Conservation (phyloP, 2,329 filamentous ascomycete genomes). For the Ophiocordyceps camponoti-saundersi region DNA sequence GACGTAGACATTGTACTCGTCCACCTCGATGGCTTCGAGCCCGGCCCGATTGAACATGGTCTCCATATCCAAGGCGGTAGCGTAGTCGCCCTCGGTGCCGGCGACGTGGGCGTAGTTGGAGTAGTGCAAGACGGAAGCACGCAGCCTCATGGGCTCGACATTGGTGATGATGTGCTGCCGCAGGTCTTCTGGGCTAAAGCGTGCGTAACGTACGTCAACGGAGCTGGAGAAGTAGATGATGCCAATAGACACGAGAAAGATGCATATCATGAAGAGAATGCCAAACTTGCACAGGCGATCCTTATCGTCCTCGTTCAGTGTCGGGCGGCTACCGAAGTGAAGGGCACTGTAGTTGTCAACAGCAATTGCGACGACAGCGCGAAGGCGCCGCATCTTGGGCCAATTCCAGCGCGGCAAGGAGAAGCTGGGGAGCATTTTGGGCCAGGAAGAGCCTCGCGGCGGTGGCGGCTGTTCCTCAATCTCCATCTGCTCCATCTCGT, state of each 20-base stretch:
- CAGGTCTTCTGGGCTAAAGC: slow-evolving; percentile 70
- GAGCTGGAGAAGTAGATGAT: slow-evolving; percentile 80
- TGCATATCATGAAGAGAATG: slow-evolving; percentile 49
- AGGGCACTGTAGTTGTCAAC: slow-evolving; percentile 20
- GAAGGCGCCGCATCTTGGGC: slow-evolving; percentile 10
- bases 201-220: slow-evolving; percentile 54
- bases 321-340: slow-evolving; percentile 42
- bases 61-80: slow-evolving; percentile 69
- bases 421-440: slow-evolving; percentile 36
- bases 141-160: slow-evolving; percentile 53
- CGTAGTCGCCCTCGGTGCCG: slow-evolving; percentile 85
- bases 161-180: slow-evolving; percentile 56
- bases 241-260: slow-evolving; percentile 59
- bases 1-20: slow-evolving; percentile 76
- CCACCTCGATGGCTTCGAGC: slow-evolving; percentile 59
- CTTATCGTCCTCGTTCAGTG: neutral
- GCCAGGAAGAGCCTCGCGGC: slow-evolving; percentile 28
- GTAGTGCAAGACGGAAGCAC: slow-evolving; percentile 58
- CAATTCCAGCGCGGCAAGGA: slow-evolving; percentile 37
- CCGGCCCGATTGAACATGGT: slow-evolving; percentile 54
- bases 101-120: slow-evolving; percentile 80
- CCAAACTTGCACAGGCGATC: neutral
- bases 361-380: slow-evolving; percentile 6
- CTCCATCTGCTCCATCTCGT: slow-evolving; percentile 81
- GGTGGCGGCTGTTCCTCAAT: slow-evolving; percentile 50